Evolutionary conservation across 2,329 filamentous ascomycete genomes (phyloP).

Genomic region (Phialophora tarda): DNA sequence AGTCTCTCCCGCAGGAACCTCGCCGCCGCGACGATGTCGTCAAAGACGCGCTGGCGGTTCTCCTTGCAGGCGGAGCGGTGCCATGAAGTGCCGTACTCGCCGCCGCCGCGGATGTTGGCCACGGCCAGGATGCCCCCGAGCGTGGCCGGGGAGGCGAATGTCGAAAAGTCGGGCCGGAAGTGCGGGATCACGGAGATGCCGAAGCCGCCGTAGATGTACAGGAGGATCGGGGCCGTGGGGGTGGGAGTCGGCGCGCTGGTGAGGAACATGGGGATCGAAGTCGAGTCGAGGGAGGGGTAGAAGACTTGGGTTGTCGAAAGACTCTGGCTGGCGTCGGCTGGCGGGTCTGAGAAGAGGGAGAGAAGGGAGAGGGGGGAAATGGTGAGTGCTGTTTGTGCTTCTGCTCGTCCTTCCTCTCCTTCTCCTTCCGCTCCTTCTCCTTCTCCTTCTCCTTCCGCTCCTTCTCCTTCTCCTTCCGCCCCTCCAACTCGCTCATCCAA

Average conservation of each 20-base stretch:
- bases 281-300: slow-evolving; percentile 21
- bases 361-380: slow-evolving; percentile 2
- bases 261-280: slow-evolving; percentile 23
- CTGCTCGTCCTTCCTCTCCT: too few relatives aligned
- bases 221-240: slow-evolving; percentile 1
- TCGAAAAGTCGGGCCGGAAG: slow-evolving; percentile 20
- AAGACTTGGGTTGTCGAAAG: slow-evolving; percentile 13
- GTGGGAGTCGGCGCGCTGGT: neutral
- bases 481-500: neutral
- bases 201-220: slow-evolving; percentile 20
- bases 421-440: too few relatives aligned
- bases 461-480: neutral
- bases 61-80: neutral
- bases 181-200: slow-evolving; percentile 22
- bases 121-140: slow-evolving; percentile 9
- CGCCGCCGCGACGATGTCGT: slow-evolving; percentile 10
- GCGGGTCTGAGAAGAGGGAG: neutral
- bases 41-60: slow-evolving; percentile 7
- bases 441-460: neutral
- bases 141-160: slow-evolving; percentile 5
- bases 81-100: slow-evolving; percentile 20
- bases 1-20: neutral
- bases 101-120: slow-evolving; percentile 23
- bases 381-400: neutral
- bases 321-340: neutral